Evolutionary conservation across 345 rosid genomes (phyloP), one percentile per base, ranked within the genome.

Genomic region (Eucalyptus regnans): DNA sequence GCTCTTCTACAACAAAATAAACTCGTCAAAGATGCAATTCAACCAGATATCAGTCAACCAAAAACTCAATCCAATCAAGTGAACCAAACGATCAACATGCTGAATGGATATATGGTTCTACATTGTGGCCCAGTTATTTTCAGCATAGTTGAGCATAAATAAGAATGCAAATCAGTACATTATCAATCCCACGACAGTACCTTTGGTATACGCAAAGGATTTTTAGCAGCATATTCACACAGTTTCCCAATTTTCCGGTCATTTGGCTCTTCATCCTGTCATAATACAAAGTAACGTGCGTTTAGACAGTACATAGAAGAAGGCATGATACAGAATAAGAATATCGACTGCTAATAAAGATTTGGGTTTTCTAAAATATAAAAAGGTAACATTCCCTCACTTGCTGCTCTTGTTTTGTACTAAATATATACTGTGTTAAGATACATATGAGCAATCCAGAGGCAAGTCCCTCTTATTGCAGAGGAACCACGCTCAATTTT

Each of bases 121-220:
- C 88, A 56, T 56, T 22, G 49, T 37, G 49, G 66, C 66, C 66
- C 68, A 16, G 49, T 54, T 23, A 86, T 52, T 33, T 62, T 86
- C n/a, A 37, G 66, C 66, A 86, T 37, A 86, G 80, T 22, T 87
- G 33, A 25, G 43, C 44, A 71, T 71, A 17, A 71, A 33, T 71
- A 71, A 71, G 66, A 50, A 79, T 79, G 62, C 29, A 86, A 88
- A 64, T 43, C 86, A 87, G 64, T 50, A 86, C 68, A 62, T 64
- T 64, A n/a, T 87, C 46, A 86, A 60, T 89, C 89, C 86, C 58
- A 33, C 33, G 49, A 89, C 68, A 90, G 56, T 95, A 98, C 99
- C 99, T 94, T 96, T 10, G 99, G 99, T 89, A 98, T 94, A 86
- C 99, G 98, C 89, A 98, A 90, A 89, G 99, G 97, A 87, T 98